phyloP scores from a whole-genome alignment of 345 rosid genomes.

The Streptanthus diversifolius region DNA sequence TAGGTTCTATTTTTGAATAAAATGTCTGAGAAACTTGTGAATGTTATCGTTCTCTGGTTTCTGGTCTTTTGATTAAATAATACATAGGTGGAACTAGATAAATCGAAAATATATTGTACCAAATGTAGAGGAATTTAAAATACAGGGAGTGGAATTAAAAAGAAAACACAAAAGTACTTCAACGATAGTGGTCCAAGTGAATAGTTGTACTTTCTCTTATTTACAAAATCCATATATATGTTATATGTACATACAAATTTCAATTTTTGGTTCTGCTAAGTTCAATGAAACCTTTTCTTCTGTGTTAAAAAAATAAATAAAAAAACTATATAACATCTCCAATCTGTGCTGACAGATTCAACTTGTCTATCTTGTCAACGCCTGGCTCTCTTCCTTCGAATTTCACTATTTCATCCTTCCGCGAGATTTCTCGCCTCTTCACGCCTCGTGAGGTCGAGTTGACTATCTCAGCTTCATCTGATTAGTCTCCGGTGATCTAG shows the following conservation, averaged over 20 bases:
- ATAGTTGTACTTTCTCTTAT: too few relatives aligned
- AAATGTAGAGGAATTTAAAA: background rate
- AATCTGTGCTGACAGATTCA: too few relatives aligned
- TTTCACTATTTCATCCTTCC: slow-evolving; percentile 23
- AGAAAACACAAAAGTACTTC: background rate
- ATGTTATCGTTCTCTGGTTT: background rate
- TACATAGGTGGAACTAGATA: background rate
- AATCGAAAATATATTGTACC: background rate
- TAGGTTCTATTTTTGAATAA: slow-evolving; percentile 21
- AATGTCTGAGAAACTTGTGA: slow-evolving; percentile 9
- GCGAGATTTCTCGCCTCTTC: background rate
- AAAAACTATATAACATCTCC: too few relatives aligned
- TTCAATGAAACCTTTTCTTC: too few relatives aligned
- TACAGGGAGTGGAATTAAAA: background rate
- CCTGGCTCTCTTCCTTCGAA: background rate
- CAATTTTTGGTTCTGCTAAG: too few relatives aligned
- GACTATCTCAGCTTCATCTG: too few relatives aligned
- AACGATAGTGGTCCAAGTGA: slow-evolving; percentile 3
- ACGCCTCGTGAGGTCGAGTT: background rate
- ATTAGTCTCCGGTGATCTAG: slow-evolving; percentile 3
- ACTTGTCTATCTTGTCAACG: too few relatives aligned
- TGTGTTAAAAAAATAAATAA: too few relatives aligned
- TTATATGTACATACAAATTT: too few relatives aligned
- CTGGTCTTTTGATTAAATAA: background rate
- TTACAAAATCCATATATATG: too few relatives aligned